Base-by-base conservation (phyloP, 345 rosid species). In the Bruguiera gymnorhiza region DNA sequence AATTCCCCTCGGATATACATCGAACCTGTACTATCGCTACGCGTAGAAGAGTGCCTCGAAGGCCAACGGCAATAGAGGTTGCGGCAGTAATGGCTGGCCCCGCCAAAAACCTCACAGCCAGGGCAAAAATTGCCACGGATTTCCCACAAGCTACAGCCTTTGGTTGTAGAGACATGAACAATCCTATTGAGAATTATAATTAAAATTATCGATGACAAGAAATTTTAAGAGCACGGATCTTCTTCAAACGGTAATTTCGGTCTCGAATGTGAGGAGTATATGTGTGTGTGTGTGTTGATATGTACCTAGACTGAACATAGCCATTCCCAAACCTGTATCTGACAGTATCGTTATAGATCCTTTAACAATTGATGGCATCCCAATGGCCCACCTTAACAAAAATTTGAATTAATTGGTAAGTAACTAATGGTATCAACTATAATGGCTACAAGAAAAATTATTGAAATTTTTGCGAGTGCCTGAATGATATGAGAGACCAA, bases 121-220 rank as follows among this genome's bases (percentile, higher is more conserved):
- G 56, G 6, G 76, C 59, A 30, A 72, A 31, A 13, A 31, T 27
- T 6, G 73, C 66, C 27, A 8, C 56, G 5, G 16, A 23, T 26
- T 56, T 71, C 31, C 76, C 69, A 23, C 80, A 76, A 21, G 69
- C 64, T 20, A 76, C 30, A 24, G 67, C 6, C 32, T 59, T 77
- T 2, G 73, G 80, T 60, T 68, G 76, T 34, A 60, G 68, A 15
- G 72, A 73, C 76, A 60, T 72, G 73, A 72, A 76, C 48, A 72
- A 56, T 6, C 80, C 80, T 76, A 57, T 23, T 23, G 48, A 9
- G 15, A 39, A 39, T 39, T 39, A 39, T 39, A 39, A 39, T 39
- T 39, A 39, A 39, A 39, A 39, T 39, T 11, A 39, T 9, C 15
- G 10, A 39, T 39, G 48, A 39, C 11, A 39, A 39, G 15, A 8